Evolutionary conservation across 163 green algal genomes (phyloP).

Genomic region (Volvox carteri): DNA sequence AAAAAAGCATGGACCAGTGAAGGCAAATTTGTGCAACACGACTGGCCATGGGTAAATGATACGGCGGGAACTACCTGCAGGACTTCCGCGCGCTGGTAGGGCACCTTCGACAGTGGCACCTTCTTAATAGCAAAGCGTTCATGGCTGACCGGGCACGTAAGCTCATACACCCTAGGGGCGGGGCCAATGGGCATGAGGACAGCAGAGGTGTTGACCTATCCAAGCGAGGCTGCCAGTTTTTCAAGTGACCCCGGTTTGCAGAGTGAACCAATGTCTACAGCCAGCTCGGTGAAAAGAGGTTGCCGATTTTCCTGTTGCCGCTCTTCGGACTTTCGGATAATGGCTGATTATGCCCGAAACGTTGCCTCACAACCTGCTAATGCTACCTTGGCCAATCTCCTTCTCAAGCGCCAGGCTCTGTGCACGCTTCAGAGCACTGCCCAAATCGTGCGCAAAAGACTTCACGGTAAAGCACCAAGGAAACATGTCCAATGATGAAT

Average conservation of each 20-base stretch:
- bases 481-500: conserved; percentile 3
- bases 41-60: too few species aligned
- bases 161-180: conserved; percentile 17
- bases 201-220: too few species aligned
- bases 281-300: too few species aligned
- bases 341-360: neutral
- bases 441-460: neutral
- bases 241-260: too few species aligned
- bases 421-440: neutral
- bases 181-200: neutral
- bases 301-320: too few species aligned
- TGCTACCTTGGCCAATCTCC: conserved; percentile 20
- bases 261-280: too few species aligned
- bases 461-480: conserved; percentile 11
- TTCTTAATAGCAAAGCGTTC: conserved; percentile 25
- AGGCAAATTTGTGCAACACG: too few species aligned
- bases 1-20: too few species aligned
- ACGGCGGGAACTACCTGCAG: conserved; percentile 18
- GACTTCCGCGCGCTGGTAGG: neutral
- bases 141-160: neutral
- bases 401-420: neutral
- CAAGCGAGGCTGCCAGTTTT: too few species aligned
- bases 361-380: neutral
- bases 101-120: neutral
- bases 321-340: neutral